These are phyloP conservation scores for Seminavis robusta DNA, from an alignment of 108 stramenopile genomes.

Conservation along the genomic window DNA sequence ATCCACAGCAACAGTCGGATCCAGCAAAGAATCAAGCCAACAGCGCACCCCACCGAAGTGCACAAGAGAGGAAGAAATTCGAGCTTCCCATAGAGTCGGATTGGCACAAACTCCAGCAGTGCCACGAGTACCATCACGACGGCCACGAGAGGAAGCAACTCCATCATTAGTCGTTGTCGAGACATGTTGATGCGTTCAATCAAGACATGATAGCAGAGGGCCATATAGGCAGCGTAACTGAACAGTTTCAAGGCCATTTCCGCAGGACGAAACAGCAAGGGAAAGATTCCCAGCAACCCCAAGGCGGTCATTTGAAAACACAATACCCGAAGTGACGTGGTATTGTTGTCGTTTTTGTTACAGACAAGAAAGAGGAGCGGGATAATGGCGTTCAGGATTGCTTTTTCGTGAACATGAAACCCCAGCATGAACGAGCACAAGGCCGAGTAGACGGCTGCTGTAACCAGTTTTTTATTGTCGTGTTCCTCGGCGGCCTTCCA, in stretches of 20 bases:
- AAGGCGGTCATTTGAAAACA: slow-evolving; percentile 48
- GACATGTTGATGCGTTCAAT: slow-evolving; percentile 7
- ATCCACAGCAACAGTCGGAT: no score
- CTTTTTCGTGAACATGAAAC: slow-evolving; percentile 98
- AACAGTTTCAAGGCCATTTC: slow-evolving; percentile 57
- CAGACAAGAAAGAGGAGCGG: slow-evolving; percentile 54
- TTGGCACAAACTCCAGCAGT: slow-evolving; percentile 55
- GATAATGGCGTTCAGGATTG: slow-evolving; percentile 83
- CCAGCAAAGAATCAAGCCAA: no score
- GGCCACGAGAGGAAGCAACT: slow-evolving; percentile 5
- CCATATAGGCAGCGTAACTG: slow-evolving; percentile 48
- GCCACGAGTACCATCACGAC: slow-evolving; percentile 9
- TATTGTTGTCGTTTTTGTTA: slow-evolving; percentile 4
- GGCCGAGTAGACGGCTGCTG: slow-evolving; percentile 58
- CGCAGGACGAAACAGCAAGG: slow-evolving; percentile 57
- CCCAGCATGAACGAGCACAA: slow-evolving; percentile 69
- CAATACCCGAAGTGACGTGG: slow-evolving; percentile 24
- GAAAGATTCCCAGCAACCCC: slow-evolving; percentile 68
- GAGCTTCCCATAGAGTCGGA: slow-evolving; percentile 39
- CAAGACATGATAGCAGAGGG: slow-evolving; percentile 4
- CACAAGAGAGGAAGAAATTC: slow-evolving; percentile 87
- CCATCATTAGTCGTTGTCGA: slow-evolving; percentile 9
- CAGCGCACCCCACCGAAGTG: no score
- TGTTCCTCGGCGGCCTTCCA: slow-evolving; percentile 23
- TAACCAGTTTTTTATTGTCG: slow-evolving; percentile 24